Conservation (phyloP, 805 yeast genomes). For the Middelhovenomyces tepae region DNA sequence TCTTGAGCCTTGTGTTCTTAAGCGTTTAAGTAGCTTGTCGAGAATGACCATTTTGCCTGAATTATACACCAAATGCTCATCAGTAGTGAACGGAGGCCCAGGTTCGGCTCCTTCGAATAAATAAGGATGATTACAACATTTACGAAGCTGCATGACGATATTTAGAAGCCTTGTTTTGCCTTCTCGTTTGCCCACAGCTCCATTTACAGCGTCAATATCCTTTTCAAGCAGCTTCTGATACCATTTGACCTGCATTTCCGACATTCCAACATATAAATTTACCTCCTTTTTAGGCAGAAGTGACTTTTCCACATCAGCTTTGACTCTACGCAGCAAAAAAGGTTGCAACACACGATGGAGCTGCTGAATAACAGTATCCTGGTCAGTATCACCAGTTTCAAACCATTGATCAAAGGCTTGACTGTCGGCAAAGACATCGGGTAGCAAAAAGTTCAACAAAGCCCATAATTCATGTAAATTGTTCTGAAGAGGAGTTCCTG, state of each 20-base stretch:
- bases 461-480: conserved; percentile 97
- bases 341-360: conserved; percentile 82
- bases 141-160: conserved; percentile 92
- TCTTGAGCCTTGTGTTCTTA: conserved; percentile 74
- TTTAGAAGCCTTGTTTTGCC: conserved; percentile 75
- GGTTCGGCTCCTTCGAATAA: conserved; percentile 98
- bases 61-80: conserved; percentile 80
- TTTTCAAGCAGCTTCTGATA: conserved; percentile 78
- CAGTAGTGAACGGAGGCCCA: conserved; percentile 95
- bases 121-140: conserved; percentile 96
- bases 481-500: conserved; percentile 95
- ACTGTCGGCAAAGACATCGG: conserved; percentile 92
- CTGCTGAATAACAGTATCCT: conserved; percentile 80
- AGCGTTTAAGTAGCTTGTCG: conserved; percentile 69
- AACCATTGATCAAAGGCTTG: conserved; percentile 92
- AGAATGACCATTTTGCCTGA: conserved; percentile 86
- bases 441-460: conserved; percentile 73
- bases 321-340: conserved; percentile 79
- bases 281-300: conserved; percentile 82
- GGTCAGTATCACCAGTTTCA: conserved; percentile 41
- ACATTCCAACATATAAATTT: conserved; percentile 90
- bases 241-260: conserved; percentile 92
- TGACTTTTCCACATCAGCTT: conserved; percentile 87
- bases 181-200: conserved; percentile 83
- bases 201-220: conserved; percentile 93